phyloP scores from a whole-genome alignment of 441 rosid genomes.

The Erodium texanum region DNA sequence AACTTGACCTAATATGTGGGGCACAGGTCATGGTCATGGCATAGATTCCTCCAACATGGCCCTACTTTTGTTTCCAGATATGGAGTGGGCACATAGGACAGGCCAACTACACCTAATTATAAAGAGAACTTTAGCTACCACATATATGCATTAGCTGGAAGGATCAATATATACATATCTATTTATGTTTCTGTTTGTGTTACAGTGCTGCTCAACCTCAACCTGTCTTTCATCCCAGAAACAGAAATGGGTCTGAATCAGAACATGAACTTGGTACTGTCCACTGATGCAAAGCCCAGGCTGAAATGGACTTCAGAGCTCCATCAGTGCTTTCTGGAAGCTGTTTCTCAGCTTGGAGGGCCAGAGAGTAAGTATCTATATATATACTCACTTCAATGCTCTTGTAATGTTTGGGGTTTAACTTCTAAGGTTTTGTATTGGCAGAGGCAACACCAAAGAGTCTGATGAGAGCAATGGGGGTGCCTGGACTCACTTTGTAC shows the following conservation, averaged over 20 bases:
- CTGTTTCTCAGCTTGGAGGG: constrained; percentile 77
- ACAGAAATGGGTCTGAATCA: constrained; percentile 34
- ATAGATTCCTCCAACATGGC: constrained; percentile 75
- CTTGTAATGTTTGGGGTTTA: not conserved
- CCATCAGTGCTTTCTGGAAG: constrained; percentile 72
- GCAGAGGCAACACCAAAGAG: constrained; percentile 94
- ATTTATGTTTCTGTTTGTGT: constrained; percentile 14
- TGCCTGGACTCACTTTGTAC: constrained; percentile 86
- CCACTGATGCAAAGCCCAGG: constrained; percentile 91
- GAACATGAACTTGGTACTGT: constrained; percentile 62
- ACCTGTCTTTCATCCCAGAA: constrained; percentile 7
- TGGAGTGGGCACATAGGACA: constrained; percentile 66
- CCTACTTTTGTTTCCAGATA: constrained; percentile 87
- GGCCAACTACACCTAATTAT: constrained; percentile 39
- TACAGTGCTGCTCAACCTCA: constrained; percentile 12
- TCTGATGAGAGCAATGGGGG: constrained; percentile 74
- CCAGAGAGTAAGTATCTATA: constrained; percentile 48
- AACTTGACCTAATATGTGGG: too few relatives aligned
- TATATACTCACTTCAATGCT: not conserved
- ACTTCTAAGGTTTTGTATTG: not conserved
- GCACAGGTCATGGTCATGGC: constrained; percentile 49
- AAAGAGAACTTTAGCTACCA: constrained; percentile 22
- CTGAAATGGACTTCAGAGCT: constrained; percentile 93
- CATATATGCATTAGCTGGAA: constrained; percentile 3
- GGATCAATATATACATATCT: not conserved